Evolutionary conservation across 2,329 filamentous ascomycete species (phyloP), one percentile per base, ranked within the genome.

Genomic region (Pseudocercospora pini-densiflorae): DNA sequence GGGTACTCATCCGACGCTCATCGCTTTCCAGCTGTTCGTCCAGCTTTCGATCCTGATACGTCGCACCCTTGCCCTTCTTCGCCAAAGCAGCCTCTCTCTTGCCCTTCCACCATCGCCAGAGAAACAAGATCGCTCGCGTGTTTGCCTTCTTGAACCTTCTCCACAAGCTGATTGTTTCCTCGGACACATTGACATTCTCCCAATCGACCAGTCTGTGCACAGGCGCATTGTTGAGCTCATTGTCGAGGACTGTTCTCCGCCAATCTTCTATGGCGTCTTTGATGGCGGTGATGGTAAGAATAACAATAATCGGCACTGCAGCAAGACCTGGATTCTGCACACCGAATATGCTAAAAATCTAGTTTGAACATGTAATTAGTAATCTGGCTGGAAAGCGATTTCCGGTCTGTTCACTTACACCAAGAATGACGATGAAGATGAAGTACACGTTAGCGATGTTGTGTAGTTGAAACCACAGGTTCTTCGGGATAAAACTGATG

Each of bases 401-500:
- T 86, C 19, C 47, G 16, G 2, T 10, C 21, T 5, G 47, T 19
- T 27, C 51, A 55, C 94, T 85, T 90, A 98, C 95, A 76, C 90
- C 90, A 67, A 99, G 87, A 77, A 99, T 97, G 77, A 97, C 94
- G 74, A 94, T 87, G 81, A 98, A 97, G 73, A 98, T 85, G 86
- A 99, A 99, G 82, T 98, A 99, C 62, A 98, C 90, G 79, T 99
- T 99, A 77, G 95, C 95, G 75, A 99, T 91, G 77, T 98, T 98
- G 81, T 99, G 94, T 77, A 99, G 98, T 80, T 99, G 96, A 71
- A 97, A 92, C 89, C 90, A 99, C 76, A 99, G 78, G 80, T 99
- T 98, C 83, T 98, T 98, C 14, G 95, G 95, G 29, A 99, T 80
- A 80, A 99, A 99, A 67, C 92, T 97, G 70, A 99, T 80, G 8